Conservation (phyloP, 1,139 yeast genomes). For the Torulaspora globosa region DNA sequence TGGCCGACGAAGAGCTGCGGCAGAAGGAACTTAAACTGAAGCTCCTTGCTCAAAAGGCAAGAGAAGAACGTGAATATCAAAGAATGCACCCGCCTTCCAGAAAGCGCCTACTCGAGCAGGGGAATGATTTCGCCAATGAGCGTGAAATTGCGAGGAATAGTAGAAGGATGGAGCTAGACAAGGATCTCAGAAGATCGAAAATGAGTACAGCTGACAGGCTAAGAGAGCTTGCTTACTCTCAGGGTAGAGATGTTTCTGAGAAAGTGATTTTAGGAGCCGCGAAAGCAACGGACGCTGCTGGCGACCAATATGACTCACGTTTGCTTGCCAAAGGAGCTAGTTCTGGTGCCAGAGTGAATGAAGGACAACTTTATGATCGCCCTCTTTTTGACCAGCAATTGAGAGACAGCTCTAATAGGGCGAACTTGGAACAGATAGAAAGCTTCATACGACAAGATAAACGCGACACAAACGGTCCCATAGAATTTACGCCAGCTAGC, state of each 20-base stretch:
- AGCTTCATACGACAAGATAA: constrained; percentile 37
- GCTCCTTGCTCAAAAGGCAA: constrained; percentile 55
- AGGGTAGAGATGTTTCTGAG: constrained; percentile 52
- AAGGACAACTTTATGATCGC: constrained; percentile 52
- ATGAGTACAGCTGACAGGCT: constrained; percentile 47
- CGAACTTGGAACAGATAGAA: constrained; percentile 28
- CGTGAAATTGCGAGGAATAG: constrained; percentile 44
- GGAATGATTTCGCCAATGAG: constrained; percentile 30
- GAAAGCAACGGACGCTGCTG: constrained; percentile 39
- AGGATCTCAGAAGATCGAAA: constrained; percentile 43
- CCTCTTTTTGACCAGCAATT: constrained; percentile 55
- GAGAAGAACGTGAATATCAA: constrained; percentile 36
- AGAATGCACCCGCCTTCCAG: constrained; percentile 13
- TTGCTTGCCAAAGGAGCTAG: constrained; percentile 46
- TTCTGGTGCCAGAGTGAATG: constrained; percentile 40
- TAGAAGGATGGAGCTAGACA: constrained; percentile 45
- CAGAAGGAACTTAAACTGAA: constrained; percentile 59
- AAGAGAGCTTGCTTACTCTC: constrained; percentile 43
- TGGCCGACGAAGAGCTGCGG: constrained; percentile 52
- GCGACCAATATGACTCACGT: constrained; percentile 53
- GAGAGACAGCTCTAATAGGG: constrained; percentile 47
- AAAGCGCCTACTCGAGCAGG: constrained; percentile 16
- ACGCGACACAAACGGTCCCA: constrained; percentile 44
- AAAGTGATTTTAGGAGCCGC: constrained; percentile 52
- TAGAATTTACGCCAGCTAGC: constrained; percentile 48